Conservation (phyloP, 1,139 yeast species). For the Trichomonascaceae sp. region DNA sequence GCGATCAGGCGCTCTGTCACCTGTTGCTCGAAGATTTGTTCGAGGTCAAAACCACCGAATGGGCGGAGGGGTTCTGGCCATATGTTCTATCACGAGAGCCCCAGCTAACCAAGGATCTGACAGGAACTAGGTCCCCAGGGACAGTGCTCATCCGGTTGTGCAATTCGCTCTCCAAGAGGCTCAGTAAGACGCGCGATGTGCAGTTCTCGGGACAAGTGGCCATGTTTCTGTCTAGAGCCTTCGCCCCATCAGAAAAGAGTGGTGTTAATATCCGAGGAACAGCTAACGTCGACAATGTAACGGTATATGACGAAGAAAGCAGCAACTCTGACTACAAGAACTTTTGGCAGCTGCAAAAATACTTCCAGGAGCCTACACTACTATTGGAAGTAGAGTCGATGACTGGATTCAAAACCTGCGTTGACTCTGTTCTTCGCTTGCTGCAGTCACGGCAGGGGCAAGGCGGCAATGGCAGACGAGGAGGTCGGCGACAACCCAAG, state of each 20-base stretch:
- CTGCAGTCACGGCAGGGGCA: not conserved
- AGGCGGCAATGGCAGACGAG: not conserved
- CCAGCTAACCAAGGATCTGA: constrained; percentile 17
- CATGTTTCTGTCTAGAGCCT: constrained; percentile 26
- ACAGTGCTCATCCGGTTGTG: constrained; percentile 27
- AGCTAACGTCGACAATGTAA: constrained; percentile 25
- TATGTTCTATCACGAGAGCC: constrained; percentile 22
- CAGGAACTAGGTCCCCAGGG: constrained; percentile 26
- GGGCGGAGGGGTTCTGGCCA: constrained; percentile 26
- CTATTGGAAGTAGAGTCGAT: constrained; percentile 9
- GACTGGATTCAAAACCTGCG: constrained; percentile 1
- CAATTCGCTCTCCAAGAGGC: constrained; percentile 25
- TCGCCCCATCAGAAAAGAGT: constrained; percentile 27
- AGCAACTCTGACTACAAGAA: constrained; percentile 8
- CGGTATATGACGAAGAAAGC: constrained; percentile 15
- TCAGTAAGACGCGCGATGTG: constrained; percentile 26
- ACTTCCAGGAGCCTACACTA: constrained; percentile 17
- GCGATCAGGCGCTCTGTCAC: constrained; percentile 17
- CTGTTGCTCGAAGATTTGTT: constrained; percentile 25
- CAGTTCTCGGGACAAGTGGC: constrained; percentile 27
- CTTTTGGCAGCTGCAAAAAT: constrained; percentile 21
- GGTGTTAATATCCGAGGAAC: constrained; percentile 28
- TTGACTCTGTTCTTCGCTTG: not conserved
- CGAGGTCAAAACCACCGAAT: constrained; percentile 24
- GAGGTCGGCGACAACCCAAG: too few relatives aligned